Percentiles rank a stretch among this genome's conserved stretches.
Evolutionary conservation across 1,284 basidiomycete species (phyloP).

Genomic region (Spongispora temasekensis): DNA sequence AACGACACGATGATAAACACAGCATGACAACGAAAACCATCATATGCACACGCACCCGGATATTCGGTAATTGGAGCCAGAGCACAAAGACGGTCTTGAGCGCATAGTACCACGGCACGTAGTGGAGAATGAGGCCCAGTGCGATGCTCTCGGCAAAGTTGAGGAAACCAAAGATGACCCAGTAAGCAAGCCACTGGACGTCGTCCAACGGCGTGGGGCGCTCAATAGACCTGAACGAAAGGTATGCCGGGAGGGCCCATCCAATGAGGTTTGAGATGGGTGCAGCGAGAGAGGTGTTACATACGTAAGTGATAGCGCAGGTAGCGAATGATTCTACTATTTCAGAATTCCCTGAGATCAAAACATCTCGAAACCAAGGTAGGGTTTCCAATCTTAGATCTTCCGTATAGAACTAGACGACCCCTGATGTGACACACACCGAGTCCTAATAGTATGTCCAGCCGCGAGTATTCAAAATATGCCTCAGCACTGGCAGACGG

Average conservation of each 20-base stretch:
- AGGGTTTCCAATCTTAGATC: no score
- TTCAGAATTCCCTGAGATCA: no score
- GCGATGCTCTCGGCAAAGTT: slow-evolving; percentile 83
- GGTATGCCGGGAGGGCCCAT: slow-evolving; percentile 81
- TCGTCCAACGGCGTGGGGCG: slow-evolving; percentile 72
- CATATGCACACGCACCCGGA: slow-evolving; percentile 62
- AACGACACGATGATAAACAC: slow-evolving; percentile 10
- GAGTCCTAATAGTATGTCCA: no score
- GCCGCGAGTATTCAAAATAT: no score
- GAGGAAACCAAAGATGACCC: slow-evolving; percentile 86
- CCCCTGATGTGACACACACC: no score
- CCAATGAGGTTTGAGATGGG: slow-evolving; percentile 85
- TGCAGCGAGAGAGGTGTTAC: slow-evolving; percentile 79
- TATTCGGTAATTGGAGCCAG: slow-evolving; percentile 82
- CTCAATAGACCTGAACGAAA: slow-evolving; percentile 86
- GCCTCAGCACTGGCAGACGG: no score
- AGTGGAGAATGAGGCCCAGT: slow-evolving; percentile 74
- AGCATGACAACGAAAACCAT: not conserved
- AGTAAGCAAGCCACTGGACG: slow-evolving; percentile 88
- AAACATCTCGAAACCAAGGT: no score
- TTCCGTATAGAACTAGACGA: no score
- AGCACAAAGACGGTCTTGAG: slow-evolving; percentile 88
- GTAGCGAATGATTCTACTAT: no score
- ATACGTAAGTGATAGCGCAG: no score
- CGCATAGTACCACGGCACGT: slow-evolving; percentile 87